A percentile compares a stretch with the other conserved stretches of the same genome.
Conservation (phyloP, 2,329 filamentous ascomycete genomes). For the Fusarium sp. region DNA sequence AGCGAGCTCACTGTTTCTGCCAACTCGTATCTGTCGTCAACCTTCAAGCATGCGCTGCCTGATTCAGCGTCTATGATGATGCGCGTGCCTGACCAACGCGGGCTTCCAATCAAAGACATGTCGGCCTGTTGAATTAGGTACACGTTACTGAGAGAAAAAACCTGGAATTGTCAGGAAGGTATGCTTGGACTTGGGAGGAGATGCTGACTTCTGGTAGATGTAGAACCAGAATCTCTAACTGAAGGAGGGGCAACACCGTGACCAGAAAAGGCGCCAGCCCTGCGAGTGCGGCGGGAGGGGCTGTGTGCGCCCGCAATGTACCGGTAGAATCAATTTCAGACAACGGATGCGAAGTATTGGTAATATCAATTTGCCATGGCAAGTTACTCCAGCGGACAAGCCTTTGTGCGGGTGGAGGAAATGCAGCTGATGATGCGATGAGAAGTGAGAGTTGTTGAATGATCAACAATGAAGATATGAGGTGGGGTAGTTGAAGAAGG, state of each 20-base stretch:
- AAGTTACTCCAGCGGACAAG: not conserved
- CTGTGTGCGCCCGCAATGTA: not conserved
- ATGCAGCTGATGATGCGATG: not conserved
- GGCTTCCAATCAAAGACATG: not conserved
- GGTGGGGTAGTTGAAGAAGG: not conserved
- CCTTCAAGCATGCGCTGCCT: not conserved
- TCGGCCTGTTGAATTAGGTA: not conserved
- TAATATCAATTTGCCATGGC: not conserved
- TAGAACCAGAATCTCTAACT: not conserved
- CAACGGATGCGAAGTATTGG: not conserved
- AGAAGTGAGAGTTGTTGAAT: not conserved
- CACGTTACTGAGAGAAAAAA: not conserved
- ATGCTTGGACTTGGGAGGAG: not conserved
- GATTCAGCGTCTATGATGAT: not conserved
- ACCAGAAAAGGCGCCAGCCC: not conserved
- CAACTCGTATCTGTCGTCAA: not conserved
- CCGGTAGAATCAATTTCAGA: too few species aligned
- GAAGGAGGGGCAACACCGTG: not conserved
- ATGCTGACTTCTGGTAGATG: not conserved
- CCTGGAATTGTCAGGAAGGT: not conserved
- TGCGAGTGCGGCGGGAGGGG: not conserved
- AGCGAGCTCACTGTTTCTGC: conserved; percentile 2
- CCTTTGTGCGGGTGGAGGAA: not conserved
- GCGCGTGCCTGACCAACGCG: not conserved
- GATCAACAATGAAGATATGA: not conserved